phyloP scores from a whole-genome alignment of 495 filamentous ascomycete genomes.

The Neurospora pannonica region DNA sequence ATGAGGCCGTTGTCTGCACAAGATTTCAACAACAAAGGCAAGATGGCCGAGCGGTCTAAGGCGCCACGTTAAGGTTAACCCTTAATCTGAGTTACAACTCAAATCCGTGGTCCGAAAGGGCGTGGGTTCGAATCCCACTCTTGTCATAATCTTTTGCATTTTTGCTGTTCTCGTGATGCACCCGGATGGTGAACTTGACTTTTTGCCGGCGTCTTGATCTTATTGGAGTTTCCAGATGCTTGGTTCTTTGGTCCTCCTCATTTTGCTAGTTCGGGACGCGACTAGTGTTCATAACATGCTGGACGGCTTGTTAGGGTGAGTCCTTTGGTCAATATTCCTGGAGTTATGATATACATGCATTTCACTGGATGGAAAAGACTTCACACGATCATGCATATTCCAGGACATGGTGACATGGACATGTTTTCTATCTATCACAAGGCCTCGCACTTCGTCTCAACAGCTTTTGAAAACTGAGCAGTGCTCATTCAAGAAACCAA shows the following conservation, averaged over 20 bases:
- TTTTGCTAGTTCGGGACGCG: neutral
- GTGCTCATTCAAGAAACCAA: too few species aligned
- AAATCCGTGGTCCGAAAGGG: conserved; percentile 4
- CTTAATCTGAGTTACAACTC: neutral
- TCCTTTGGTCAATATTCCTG: too few species aligned
- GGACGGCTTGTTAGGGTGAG: too few species aligned
- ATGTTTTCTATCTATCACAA: too few species aligned
- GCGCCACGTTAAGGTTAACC: neutral
- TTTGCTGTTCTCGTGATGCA: neutral
- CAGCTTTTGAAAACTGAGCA: too few species aligned
- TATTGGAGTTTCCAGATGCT: accelerated
- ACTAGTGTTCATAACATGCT: neutral
- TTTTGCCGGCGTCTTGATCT: neutral
- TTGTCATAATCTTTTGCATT: conserved; percentile 2
- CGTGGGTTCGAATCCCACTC: conserved; percentile 12
- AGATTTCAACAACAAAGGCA: neutral
- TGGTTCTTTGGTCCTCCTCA: too few species aligned
- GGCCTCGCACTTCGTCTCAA: too few species aligned
- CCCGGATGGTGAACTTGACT: neutral
- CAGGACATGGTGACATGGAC: too few species aligned
- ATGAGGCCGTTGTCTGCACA: neutral
- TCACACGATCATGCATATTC: too few species aligned
- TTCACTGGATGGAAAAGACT: too few species aligned
- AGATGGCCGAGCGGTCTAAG: neutral
- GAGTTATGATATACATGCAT: too few species aligned